A percentile compares a stretch with the other conserved stretches of the same genome.
phyloP scores from a whole-genome alignment of 768 basidiomycete genomes.

The Cyclocybe aegerita region DNA sequence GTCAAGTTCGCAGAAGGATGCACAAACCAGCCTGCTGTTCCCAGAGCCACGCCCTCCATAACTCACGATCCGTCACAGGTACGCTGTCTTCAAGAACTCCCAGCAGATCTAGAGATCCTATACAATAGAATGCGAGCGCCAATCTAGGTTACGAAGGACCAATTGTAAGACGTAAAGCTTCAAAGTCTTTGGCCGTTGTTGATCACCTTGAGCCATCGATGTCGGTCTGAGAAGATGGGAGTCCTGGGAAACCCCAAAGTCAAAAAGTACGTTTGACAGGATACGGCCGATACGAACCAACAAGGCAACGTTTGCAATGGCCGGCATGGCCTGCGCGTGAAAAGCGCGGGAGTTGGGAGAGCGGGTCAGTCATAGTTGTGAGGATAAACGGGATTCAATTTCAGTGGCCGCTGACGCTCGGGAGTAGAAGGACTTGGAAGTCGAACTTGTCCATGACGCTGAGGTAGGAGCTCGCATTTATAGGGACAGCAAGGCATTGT shows the following conservation, averaged over 20 bases:
- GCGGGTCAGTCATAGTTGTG: slow-evolving; percentile 13
- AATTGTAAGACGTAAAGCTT: slow-evolving; percentile 9
- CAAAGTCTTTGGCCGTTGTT: slow-evolving; percentile 13
- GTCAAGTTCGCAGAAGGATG: neutral
- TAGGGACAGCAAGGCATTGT: slow-evolving; percentile 6
- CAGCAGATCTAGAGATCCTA: slow-evolving; percentile 81
- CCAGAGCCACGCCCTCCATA: slow-evolving; percentile 89
- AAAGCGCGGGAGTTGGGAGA: slow-evolving; percentile 31
- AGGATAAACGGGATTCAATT: slow-evolving; percentile 9
- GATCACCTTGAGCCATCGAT: slow-evolving; percentile 71
- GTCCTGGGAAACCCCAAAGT: slow-evolving; percentile 29
- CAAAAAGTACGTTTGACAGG: neutral
- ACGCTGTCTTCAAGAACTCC: slow-evolving; percentile 48
- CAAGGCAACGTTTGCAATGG: slow-evolving; percentile 69
- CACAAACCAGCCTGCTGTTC: slow-evolving; percentile 63
- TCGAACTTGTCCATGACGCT: neutral
- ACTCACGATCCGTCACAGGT: slow-evolving; percentile 49
- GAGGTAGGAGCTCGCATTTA: slow-evolving; percentile 7
- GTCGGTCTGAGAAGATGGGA: slow-evolving; percentile 69
- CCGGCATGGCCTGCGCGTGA: slow-evolving; percentile 53
- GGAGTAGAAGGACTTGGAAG: neutral
- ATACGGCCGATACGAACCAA: slow-evolving; percentile 29
- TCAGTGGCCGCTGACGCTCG: slow-evolving; percentile 6
- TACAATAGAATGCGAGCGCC: slow-evolving; percentile 85
- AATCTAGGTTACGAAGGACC: slow-evolving; percentile 46